Percentiles rank a stretch among this genome's conserved stretches.
Conservation (phyloP, 1,284 basidiomycete species). For the Rhizoctonia solani region DNA sequence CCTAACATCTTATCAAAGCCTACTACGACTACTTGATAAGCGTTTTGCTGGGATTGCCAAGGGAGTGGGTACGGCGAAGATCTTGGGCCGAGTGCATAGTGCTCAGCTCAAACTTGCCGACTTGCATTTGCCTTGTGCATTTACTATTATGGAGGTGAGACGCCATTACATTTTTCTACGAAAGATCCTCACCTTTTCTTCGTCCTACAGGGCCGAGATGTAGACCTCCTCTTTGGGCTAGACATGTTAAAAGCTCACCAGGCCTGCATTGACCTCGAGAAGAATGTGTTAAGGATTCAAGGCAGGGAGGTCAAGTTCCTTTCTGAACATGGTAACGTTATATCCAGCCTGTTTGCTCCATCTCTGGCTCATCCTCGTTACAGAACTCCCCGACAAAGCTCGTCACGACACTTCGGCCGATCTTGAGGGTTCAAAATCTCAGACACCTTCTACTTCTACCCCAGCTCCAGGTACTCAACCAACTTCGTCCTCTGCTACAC, state of each 20-base stretch:
- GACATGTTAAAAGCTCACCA: slow-evolving; percentile 99
- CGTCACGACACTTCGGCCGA: slow-evolving; percentile 45
- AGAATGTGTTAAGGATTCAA: slow-evolving; percentile 86
- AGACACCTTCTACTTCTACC: neutral
- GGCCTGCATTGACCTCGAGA: slow-evolving; percentile 90
- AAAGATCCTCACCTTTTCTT: neutral
- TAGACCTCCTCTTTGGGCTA: slow-evolving; percentile 92
- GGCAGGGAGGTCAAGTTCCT: slow-evolving; percentile 86
- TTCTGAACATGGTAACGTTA: slow-evolving; percentile 83
- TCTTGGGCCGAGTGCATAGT: slow-evolving; percentile 91
- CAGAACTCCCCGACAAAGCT: slow-evolving; percentile 74
- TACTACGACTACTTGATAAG: slow-evolving; percentile 91
- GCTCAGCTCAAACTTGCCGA: slow-evolving; percentile 89
- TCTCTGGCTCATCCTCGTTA: slow-evolving; percentile 9
- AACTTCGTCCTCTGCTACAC: neutral
- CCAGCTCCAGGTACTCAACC: neutral
- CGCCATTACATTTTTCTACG: neutral
- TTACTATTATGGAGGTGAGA: slow-evolving; percentile 90
- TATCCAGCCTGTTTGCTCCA: neutral
- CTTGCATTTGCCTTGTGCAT: slow-evolving; percentile 85
- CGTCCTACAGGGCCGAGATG: slow-evolving; percentile 70
- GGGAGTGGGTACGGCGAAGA: slow-evolving; percentile 96
- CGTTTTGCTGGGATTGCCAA: slow-evolving; percentile 88
- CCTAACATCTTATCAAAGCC: slow-evolving; percentile 49
- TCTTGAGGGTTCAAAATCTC: slow-evolving; percentile 21